Conservation (phyloP, 2,329 filamentous ascomycete species). For the Cryphonectria naterciae region DNA sequence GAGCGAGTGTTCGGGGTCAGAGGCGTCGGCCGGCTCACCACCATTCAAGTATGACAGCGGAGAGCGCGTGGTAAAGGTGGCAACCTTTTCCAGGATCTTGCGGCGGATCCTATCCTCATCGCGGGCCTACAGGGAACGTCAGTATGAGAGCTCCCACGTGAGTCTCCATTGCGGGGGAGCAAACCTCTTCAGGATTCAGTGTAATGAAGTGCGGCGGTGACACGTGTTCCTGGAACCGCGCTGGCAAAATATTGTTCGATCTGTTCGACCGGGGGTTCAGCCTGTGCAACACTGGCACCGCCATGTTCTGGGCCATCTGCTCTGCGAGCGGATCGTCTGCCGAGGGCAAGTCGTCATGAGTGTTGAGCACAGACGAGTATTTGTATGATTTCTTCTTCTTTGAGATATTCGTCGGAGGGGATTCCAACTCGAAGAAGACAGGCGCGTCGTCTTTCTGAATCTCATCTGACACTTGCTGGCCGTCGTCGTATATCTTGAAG, state of each 20-base stretch:
- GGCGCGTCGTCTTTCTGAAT: slow-evolving; percentile 69
- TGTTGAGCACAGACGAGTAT: slow-evolving; percentile 30
- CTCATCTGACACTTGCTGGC: slow-evolving; percentile 68
- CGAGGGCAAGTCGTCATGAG: slow-evolving; percentile 51
- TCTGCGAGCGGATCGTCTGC: slow-evolving; percentile 67
- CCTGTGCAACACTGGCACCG: slow-evolving; percentile 74
- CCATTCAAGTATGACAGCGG: slow-evolving; percentile 4
- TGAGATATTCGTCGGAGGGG: slow-evolving; percentile 74
- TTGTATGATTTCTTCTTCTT: slow-evolving; percentile 45
- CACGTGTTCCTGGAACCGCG: slow-evolving; percentile 36
- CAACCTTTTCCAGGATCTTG: slow-evolving; percentile 78
- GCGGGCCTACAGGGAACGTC: slow-evolving; percentile 44
- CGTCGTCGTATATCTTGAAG: slow-evolving; percentile 83
- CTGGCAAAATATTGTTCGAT: slow-evolving; percentile 1
- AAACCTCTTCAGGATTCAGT: slow-evolving; percentile 73
- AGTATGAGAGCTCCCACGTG: slow-evolving; percentile 40
- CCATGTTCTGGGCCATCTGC: slow-evolving; percentile 63
- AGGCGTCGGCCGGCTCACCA: slow-evolving; percentile 58
- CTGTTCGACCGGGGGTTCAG: slow-evolving; percentile 37
- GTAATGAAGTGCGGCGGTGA: slow-evolving; percentile 72
- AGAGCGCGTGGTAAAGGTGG: slow-evolving; percentile 73
- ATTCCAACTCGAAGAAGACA: slow-evolving; percentile 77
- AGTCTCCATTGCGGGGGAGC: slow-evolving; percentile 7
- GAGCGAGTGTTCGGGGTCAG: slow-evolving; percentile 71
- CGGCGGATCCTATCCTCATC: slow-evolving; percentile 73